Percentiles rank a stretch among this genome's conserved stretches.
Evolutionary conservation across 208 protist species (phyloP).

Genomic region (Blastocrithidia nonstop): DNA sequence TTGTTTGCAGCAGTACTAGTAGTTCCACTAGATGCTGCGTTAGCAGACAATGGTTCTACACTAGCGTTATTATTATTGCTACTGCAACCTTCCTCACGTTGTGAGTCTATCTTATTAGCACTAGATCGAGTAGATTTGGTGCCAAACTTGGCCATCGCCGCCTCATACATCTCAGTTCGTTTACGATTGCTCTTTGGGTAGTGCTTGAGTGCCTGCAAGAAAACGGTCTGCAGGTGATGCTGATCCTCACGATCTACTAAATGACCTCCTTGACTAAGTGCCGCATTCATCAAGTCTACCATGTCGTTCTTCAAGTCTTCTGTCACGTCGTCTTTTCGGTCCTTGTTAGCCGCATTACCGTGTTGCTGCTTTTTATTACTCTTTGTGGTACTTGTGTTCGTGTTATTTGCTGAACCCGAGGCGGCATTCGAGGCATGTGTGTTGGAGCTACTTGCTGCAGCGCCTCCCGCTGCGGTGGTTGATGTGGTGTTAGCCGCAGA

Average conservation of each 20-base stretch:
- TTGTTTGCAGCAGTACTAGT: neutral
- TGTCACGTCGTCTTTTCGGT: constrained; percentile 19
- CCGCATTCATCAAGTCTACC: constrained; percentile 79
- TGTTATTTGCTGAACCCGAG: neutral
- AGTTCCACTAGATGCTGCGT: neutral
- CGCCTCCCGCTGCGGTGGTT: constrained; percentile 2
- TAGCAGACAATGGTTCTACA: constrained; percentile 5
- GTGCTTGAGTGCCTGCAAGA: constrained; percentile 47
- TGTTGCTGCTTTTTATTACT: constrained; percentile 13
- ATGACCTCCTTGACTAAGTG: constrained; percentile 73
- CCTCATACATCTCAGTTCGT: constrained; percentile 74
- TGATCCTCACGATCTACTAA: constrained; percentile 79
- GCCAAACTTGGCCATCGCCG: constrained; percentile 58
- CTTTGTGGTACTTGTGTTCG: constrained; percentile 12
- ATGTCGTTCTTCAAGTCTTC: constrained; percentile 61
- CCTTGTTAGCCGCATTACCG: neutral
- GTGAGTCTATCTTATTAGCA: constrained; percentile 19
- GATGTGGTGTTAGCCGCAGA: neutral
- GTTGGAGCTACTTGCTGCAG: neutral
- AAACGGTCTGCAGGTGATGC: constrained; percentile 62
- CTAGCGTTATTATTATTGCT: constrained; percentile 9
- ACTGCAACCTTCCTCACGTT: constrained; percentile 19
- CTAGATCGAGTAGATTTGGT: too few species aligned
- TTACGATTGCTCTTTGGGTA: constrained; percentile 70
- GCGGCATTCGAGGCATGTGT: neutral